These are phyloP conservation scores for Hippophae rhamnoides DNA, from an alignment of 306 rosid species.

Conservation along the genomic window DNA sequence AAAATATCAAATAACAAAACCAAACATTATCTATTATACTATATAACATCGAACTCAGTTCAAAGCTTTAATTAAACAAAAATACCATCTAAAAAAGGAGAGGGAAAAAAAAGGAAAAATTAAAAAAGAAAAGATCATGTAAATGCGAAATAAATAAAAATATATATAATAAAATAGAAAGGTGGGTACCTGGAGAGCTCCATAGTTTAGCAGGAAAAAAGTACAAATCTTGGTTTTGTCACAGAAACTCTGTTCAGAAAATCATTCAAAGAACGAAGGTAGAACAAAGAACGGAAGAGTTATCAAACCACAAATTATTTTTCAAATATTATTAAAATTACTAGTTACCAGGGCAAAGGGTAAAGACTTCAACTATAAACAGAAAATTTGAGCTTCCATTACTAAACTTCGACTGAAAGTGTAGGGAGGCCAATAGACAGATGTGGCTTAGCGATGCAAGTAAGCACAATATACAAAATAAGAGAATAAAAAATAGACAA, in stretches of 20 bases:
- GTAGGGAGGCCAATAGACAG: slow-evolving; percentile 1
- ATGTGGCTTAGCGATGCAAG: background rate
- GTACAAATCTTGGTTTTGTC: slow-evolving; percentile 13
- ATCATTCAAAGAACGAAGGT: background rate
- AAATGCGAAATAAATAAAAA: background rate
- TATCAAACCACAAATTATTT: background rate
- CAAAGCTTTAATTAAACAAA: too few relatives aligned
- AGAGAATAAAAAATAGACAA: background rate
- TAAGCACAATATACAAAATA: background rate
- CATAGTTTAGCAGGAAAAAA: slow-evolving; percentile 4
- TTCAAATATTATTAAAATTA: too few relatives aligned
- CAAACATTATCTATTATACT: too few relatives aligned
- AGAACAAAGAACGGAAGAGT: background rate
- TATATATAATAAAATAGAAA: background rate
- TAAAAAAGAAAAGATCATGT: too few relatives aligned
- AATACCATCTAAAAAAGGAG: too few relatives aligned
- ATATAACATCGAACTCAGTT: too few relatives aligned
- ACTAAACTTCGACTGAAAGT: background rate
- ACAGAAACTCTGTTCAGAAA: slow-evolving; percentile 5
- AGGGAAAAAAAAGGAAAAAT: too few relatives aligned
- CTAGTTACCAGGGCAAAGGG: too few relatives aligned
- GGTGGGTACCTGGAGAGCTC: slow-evolving; percentile 23
- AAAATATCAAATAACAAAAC: too few relatives aligned
- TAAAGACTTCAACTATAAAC: too few relatives aligned
- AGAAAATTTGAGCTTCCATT: too few relatives aligned